Evolutionary conservation across 495 filamentous ascomycete genomes (phyloP), one percentile per base, ranked within the genome.

Genomic region (Aspergillus nidulans): DNA sequence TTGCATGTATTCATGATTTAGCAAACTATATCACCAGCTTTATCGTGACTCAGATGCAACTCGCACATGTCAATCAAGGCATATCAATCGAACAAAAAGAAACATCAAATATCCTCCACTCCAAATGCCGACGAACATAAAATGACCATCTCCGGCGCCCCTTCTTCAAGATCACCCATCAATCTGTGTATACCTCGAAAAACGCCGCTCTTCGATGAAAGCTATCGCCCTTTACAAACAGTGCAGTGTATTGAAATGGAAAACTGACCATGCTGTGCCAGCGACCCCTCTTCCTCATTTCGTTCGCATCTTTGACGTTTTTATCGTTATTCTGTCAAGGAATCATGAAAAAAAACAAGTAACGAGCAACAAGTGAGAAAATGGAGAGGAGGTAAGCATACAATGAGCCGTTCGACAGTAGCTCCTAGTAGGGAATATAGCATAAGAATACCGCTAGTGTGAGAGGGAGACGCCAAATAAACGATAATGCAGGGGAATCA

Each of bases 171-270:
- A 34, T 6, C 30, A n/a, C n/a, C n/a, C n/a, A n/a, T 12, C 30
- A 34, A 53, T 61, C 47, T 56, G 39, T 55, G 46, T 53, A 53
- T 56, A 60, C 52, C 48, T 45, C 50, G 55, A 53, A 38, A n/a
- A 60, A 60, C 57, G 50, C 57, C 57, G 16, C 20, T 50, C 57
- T 34, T 40, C 39, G 23, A 55, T 42, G 49, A 53, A 52, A 45
- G 25, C 19, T 49, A 38, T 39, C 43, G n/a, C 34, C 45, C 50
- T 21, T 23, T 53, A 23, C 36, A 57, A 54, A 43, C 45, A 28
- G 23, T 50, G 53, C 49, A 28, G 28, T 50, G 53, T 53, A 61
- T 49, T 38, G 36, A 57, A 53, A 5, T 42, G 24, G 36, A 49
- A 25, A 53, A 25, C 49, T 19, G 18, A 43, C 48, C 47, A 49